Conservation (phyloP, 768 basidiomycete genomes). For the Russula vinacea region DNA sequence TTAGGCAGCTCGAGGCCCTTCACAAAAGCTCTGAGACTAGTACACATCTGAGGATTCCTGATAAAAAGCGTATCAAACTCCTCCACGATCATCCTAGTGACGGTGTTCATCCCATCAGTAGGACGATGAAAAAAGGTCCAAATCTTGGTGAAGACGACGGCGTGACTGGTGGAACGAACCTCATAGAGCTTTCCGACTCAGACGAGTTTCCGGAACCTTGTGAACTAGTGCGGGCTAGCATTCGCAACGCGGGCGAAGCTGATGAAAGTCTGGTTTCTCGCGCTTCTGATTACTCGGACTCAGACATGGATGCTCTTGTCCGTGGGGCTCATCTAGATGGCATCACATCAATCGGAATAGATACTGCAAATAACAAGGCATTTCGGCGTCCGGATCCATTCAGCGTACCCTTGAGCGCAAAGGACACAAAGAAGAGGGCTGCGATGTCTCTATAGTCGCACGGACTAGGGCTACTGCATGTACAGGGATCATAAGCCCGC, state of each 20-base stretch:
- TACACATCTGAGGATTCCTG: conserved; percentile 18
- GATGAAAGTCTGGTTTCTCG: conserved; percentile 30
- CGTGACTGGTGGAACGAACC: background rate
- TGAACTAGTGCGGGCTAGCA: conserved; percentile 37
- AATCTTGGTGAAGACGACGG: conserved; percentile 47
- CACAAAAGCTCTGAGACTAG: conserved; percentile 25
- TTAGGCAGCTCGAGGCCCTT: conserved; percentile 26
- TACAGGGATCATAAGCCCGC: background rate
- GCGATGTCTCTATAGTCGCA: background rate
- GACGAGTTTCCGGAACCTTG: conserved; percentile 39
- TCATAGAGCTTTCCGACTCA: conserved; percentile 21
- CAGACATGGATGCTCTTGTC: conserved; percentile 46
- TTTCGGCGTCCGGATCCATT: background rate
- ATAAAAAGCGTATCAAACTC: conserved; percentile 27
- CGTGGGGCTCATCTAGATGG: conserved; percentile 38
- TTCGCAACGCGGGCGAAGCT: conserved; percentile 28
- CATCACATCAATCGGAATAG: conserved; percentile 10
- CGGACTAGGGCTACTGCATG: background rate
- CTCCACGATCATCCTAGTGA: background rate
- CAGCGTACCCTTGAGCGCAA: conserved; percentile 1
- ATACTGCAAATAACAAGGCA: background rate
- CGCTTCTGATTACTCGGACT: conserved; percentile 42
- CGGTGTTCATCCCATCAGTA: background rate
- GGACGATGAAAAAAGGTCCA: conserved; percentile 29
- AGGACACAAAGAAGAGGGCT: conserved; percentile 1